A percentile compares a stretch with the other conserved stretches of the same genome.
phyloP scores from a whole-genome alignment of 225 moss, liverwort and hornwort species.

The Polytrichum commune region DNA sequence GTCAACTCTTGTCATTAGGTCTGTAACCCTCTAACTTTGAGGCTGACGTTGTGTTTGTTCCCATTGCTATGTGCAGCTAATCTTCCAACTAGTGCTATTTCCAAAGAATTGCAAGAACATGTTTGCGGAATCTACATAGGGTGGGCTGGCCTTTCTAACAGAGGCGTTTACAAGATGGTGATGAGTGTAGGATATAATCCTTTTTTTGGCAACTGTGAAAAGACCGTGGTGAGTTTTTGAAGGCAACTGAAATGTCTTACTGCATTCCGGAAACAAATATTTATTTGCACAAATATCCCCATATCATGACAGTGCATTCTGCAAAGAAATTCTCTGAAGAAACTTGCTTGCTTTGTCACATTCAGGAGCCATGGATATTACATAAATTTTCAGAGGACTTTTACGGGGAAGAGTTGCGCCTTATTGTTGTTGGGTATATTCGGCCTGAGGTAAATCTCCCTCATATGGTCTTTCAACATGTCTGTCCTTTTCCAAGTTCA shows the following conservation, averaged over 20 bases:
- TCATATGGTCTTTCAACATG: not conserved
- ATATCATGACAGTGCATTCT: not conserved
- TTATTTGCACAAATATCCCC: too few relatives aligned
- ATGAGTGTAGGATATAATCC: conserved; percentile 89
- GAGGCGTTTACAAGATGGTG: conserved; percentile 80
- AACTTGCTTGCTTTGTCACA: not conserved
- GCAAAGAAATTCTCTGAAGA: not conserved
- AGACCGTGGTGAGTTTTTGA: conserved; percentile 53
- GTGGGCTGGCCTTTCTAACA: conserved; percentile 71
- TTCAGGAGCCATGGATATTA: conserved; percentile 73
- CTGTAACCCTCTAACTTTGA: too few relatives aligned
- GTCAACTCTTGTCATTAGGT: not conserved
- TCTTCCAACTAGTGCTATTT: conserved; percentile 63
- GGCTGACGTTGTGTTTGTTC: not conserved
- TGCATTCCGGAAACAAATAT: too few relatives aligned
- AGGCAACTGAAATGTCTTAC: not conserved
- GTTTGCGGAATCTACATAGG: conserved; percentile 85
- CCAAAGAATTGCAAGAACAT: conserved; percentile 52
- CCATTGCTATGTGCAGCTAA: conserved; percentile 50
- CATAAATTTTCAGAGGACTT: conserved; percentile 80
- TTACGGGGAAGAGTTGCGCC: conserved; percentile 73
- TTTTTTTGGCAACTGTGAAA: conserved; percentile 61
- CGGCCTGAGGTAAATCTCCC: conserved; percentile 59
- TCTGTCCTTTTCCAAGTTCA: too few relatives aligned
- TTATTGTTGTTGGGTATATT: conserved; percentile 75